Evolutionary conservation across 768 basidiomycete genomes (phyloP), one percentile per base, ranked within the genome.

Genomic region (Clitopilus passeckerianus): DNA sequence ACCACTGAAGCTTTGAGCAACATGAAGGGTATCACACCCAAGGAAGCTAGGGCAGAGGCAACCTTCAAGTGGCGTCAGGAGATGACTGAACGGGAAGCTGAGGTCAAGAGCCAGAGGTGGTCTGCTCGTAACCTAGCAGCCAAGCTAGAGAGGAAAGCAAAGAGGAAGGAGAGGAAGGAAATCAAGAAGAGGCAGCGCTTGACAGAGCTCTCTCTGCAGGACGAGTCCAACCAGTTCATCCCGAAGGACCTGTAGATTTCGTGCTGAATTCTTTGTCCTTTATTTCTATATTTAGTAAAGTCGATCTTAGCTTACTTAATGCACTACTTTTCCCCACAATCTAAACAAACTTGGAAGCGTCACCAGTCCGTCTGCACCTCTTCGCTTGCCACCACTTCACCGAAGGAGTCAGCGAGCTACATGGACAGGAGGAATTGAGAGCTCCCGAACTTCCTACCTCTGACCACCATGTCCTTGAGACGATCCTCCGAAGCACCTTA

Each of bases 21-120:
- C 59, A 69, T 86, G 63, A 79, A 82, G 57, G 88, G 87, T 22
- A 84, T 89, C 41, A 83, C 79, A 22, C 71, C 72, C 59, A 77
- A 78, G 63, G 86, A 88, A 60, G 89, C 87, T 2, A 82, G 79
- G 46, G 86, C 86, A 10, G 90, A 93, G 66, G 91, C 89, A 53
- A 79, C 80, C 34, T 91, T 84, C 77, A 90, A 86, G 71, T 93
- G 85, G 81, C 78, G 85, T 61, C 77, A 83, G 67, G 76, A 77
- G 62, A 60, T 91, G 58, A 78, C 81, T 59, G 78, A 81, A 54
- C 80, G 88, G 62, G 75, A 80, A 60, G 82, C 82, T 62, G 83
- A 79, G 54, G 80, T 84, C 69, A 78, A 81, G 74, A 87, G 86
- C 76, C 80, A 79, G 63, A 81, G 78, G 68, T 80, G 80, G 75